Percentiles rank a stretch among this genome's conserved stretches.
phyloP scores from a whole-genome alignment of 768 basidiomycete species.

The Peribolospora baueri region DNA sequence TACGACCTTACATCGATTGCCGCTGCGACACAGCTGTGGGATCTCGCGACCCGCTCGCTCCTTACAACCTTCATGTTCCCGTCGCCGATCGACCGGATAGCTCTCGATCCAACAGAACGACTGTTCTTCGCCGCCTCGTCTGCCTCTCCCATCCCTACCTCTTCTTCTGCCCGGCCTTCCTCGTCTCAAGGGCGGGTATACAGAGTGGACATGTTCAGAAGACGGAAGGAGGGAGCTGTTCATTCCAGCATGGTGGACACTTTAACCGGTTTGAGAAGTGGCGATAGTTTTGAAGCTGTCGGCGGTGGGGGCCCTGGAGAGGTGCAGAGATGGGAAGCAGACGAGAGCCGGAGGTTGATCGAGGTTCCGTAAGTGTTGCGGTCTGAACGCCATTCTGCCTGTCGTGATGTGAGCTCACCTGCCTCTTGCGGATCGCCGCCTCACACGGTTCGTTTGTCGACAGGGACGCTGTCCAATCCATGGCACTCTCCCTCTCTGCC shows the following conservation, averaged over 20 bases:
- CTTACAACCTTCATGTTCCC: slow-evolving; percentile 76
- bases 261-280: too few species aligned
- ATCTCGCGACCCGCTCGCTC: slow-evolving; percentile 39
- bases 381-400: slow-evolving; percentile 24
- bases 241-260: not conserved
- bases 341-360: slow-evolving; percentile 20
- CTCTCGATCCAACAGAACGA: slow-evolving; percentile 65
- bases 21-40: slow-evolving; percentile 41
- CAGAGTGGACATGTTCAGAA: not conserved
- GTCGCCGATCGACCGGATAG: slow-evolving; percentile 37
- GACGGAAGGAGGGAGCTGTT: slow-evolving; percentile 4
- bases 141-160: slow-evolving; percentile 42
- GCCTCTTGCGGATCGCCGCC: not conserved
- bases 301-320: slow-evolving; percentile 50
- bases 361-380: slow-evolving; percentile 25
- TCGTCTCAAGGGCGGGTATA: not conserved
- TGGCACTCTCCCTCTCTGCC: not conserved
- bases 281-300: slow-evolving; percentile 31
- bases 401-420: slow-evolving; percentile 32
- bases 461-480: too few species aligned
- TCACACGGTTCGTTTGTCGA: too few species aligned
- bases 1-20: not conserved
- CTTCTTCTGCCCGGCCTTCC: not conserved
- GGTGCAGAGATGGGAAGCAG: slow-evolving; percentile 38
- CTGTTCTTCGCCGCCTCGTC: slow-evolving; percentile 65